A percentile compares a stretch with the other conserved stretches of the same genome.
Evolutionary conservation across 768 basidiomycete genomes (phyloP).

Genomic region (Leccinum subgranulosum): DNA sequence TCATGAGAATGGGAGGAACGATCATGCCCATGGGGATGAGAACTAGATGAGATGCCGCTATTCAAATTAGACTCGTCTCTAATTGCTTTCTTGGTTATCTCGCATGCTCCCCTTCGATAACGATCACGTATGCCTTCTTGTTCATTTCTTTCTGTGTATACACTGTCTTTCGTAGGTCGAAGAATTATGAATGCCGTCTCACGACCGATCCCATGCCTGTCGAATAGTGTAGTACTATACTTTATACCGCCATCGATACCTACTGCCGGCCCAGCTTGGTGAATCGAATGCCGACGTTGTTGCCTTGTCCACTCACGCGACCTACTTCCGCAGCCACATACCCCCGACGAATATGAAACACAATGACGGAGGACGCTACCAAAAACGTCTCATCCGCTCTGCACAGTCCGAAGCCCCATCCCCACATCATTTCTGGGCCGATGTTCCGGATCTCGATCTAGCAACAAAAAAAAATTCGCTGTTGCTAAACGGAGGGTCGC

Average conservation of each 20-base stretch:
- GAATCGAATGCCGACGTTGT: constrained; percentile 19
- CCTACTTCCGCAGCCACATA: neutral
- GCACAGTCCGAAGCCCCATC: constrained; percentile 15
- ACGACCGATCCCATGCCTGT: constrained; percentile 20
- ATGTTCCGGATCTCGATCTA: constrained; percentile 29
- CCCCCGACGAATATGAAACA: neutral
- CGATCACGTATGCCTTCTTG: constrained; percentile 17
- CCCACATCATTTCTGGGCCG: constrained; percentile 26
- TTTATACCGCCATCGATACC: constrained; percentile 28
- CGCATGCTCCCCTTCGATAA: constrained; percentile 8
- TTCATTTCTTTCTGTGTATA: constrained; percentile 17
- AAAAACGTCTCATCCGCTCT: constrained; percentile 6
- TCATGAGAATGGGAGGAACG: constrained; percentile 28
- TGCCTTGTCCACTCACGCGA: constrained; percentile 11
- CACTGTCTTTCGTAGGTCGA: constrained; percentile 26
- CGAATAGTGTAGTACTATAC: constrained; percentile 30
- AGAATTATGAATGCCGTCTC: constrained; percentile 17
- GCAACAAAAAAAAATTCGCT: constrained; percentile 21
- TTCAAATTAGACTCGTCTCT: constrained; percentile 16
- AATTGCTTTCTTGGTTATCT: constrained; percentile 16
- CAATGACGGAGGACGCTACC: constrained; percentile 4
- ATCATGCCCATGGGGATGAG: constrained; percentile 25
- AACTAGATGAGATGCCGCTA: constrained; percentile 26
- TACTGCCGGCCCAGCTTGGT: constrained; percentile 20
- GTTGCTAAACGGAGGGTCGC: constrained; percentile 28